phyloP scores from a whole-genome alignment of 1,284 basidiomycete species.

The Taiwanofungus camphoratus region DNA sequence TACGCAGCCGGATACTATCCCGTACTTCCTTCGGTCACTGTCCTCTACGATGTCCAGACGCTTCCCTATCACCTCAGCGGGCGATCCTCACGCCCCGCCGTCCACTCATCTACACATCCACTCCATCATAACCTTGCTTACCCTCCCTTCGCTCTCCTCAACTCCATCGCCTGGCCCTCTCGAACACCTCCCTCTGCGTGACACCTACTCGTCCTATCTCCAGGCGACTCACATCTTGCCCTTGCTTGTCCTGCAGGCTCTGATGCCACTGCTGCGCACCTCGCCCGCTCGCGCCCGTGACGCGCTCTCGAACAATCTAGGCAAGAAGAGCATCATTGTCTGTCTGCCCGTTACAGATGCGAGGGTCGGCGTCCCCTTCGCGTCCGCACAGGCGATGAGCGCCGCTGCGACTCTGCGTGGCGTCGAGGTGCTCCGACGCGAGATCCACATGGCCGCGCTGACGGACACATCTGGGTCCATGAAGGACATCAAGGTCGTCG shows the following conservation, averaged over 20 bases:
- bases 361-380: slow-evolving; percentile 66
- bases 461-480: slow-evolving; percentile 48
- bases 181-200: slow-evolving; percentile 61
- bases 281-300: slow-evolving; percentile 47
- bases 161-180: slow-evolving; percentile 48
- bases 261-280: slow-evolving; percentile 68
- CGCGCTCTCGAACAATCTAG: slow-evolving; percentile 30
- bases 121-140: slow-evolving; percentile 66
- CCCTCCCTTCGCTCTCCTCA: slow-evolving; percentile 39
- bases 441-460: slow-evolving; percentile 52
- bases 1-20: slow-evolving; percentile 59
- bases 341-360: slow-evolving; percentile 66
- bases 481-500: slow-evolving; percentile 55
- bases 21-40: slow-evolving; percentile 72
- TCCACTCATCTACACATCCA: slow-evolving; percentile 61
- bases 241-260: slow-evolving; percentile 65
- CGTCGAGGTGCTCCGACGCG: slow-evolving; percentile 65
- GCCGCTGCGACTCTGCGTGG: slow-evolving; percentile 64
- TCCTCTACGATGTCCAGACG: slow-evolving; percentile 72
- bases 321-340: slow-evolving; percentile 59
- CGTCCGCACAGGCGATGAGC: slow-evolving; percentile 63
- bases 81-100: slow-evolving; percentile 70
- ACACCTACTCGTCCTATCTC: slow-evolving; percentile 62
- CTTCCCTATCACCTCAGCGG: slow-evolving; percentile 70
- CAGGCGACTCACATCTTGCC: slow-evolving; percentile 69